Evolutionary conservation across 202 grass and related monocot genomes (phyloP).

Genomic region (Panicum hallii): DNA sequence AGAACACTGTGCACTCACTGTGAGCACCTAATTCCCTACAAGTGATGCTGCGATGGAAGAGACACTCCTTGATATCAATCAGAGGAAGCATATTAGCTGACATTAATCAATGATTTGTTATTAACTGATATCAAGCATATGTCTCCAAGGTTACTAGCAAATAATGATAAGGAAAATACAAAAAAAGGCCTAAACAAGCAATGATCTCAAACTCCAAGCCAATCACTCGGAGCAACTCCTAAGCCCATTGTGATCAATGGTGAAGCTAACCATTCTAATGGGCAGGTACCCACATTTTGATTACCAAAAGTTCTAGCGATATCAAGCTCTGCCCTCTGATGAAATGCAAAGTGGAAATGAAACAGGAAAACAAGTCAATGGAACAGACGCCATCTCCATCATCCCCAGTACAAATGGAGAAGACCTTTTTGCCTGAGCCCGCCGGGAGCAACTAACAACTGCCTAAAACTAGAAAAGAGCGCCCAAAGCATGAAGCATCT

Average conservation of each 20-base stretch:
- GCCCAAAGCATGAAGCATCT: neutral
- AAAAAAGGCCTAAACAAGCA: neutral
- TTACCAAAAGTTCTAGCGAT: neutral
- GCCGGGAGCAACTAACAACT: neutral
- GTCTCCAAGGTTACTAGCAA: neutral
- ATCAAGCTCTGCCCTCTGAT: neutral
- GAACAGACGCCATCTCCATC: neutral
- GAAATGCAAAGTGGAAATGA: conserved; percentile 17
- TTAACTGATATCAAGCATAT: too few relatives aligned
- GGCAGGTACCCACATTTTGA: neutral
- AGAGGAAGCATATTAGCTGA: too few relatives aligned
- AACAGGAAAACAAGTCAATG: neutral
- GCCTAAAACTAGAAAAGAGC: neutral
- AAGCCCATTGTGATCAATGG: neutral
- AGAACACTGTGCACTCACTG: too few relatives aligned
- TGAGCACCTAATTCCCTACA: too few relatives aligned
- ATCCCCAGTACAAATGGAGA: neutral
- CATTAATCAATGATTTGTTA: neutral
- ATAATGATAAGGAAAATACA: neutral
- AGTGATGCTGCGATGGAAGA: too few relatives aligned
- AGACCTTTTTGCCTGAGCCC: neutral
- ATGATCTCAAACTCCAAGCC: neutral
- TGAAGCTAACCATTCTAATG: neutral
- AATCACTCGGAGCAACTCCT: neutral
- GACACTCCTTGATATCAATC: too few relatives aligned